Conservation (phyloP, 768 basidiomycete genomes). For the Tylopilus cervinicoccineus region DNA sequence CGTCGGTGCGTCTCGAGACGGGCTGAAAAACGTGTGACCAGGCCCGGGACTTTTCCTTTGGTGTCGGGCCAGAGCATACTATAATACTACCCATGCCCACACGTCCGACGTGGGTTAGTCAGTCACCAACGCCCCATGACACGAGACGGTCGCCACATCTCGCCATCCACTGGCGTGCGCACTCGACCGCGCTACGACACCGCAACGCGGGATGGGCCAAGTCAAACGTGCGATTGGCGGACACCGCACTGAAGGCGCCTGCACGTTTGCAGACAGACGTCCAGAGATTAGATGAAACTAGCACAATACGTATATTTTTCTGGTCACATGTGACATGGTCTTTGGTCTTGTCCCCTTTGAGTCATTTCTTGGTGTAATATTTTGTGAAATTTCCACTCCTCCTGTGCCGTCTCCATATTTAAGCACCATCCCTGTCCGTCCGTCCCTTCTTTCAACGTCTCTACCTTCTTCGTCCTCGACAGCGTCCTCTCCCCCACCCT, state of each 20-base stretch:
- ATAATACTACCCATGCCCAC: too few relatives aligned
- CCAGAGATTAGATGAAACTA: slow-evolving; percentile 11
- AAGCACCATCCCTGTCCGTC: slow-evolving; percentile 19
- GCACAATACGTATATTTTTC: neutral
- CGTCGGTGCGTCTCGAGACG: too few relatives aligned
- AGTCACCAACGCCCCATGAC: slow-evolving; percentile 1
- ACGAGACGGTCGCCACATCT: slow-evolving; percentile 8
- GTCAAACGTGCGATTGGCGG: slow-evolving; percentile 17
- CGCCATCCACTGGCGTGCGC: slow-evolving; percentile 8
- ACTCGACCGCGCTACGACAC: too few relatives aligned
- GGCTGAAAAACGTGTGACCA: too few relatives aligned
- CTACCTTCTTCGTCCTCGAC: slow-evolving; percentile 9
- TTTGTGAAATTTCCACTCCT: slow-evolving; percentile 36
- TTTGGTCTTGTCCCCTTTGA: slow-evolving; percentile 30
- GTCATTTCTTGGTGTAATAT: slow-evolving; percentile 35
- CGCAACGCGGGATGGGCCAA: slow-evolving; percentile 2
- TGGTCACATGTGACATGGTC: slow-evolving; percentile 24
- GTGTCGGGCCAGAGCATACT: too few relatives aligned
- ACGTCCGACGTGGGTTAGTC: too few relatives aligned
- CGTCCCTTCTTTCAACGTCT: slow-evolving; percentile 21
- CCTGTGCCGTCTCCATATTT: slow-evolving; percentile 36
- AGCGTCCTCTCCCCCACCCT: neutral
- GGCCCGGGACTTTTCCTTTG: too few relatives aligned
- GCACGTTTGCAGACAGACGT: slow-evolving; percentile 15
- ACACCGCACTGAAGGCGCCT: slow-evolving; percentile 1